These are phyloP conservation scores for Thraustochytrium striatum DNA, from an alignment of 352 stramenopile species.

Conservation along the genomic window DNA sequence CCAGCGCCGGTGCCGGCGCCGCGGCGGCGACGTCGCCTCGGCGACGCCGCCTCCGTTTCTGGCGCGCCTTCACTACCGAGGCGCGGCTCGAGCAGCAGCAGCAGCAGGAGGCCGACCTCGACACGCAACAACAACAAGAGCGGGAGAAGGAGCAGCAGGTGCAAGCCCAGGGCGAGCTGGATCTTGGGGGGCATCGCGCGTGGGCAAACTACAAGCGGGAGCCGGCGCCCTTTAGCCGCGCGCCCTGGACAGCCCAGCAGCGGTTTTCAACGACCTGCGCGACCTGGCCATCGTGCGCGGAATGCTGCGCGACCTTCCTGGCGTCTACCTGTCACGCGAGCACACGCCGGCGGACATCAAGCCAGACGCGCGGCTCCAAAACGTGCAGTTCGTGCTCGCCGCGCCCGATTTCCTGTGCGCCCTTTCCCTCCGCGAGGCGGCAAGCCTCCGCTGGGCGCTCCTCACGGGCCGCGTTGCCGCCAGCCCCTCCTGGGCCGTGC, in stretches of 20 bases:
- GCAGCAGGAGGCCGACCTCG: slow-evolving; percentile 56
- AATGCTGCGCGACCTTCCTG: background rate
- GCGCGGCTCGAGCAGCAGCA: background rate
- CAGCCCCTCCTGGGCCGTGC: too few relatives aligned
- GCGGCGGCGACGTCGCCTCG: background rate
- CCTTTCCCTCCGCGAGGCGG: too few relatives aligned
- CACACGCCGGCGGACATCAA: background rate
- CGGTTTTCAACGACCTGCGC: background rate
- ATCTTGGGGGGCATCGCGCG: background rate
- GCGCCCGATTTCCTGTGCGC: too few relatives aligned
- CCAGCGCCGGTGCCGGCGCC: background rate
- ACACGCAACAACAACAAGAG: slow-evolving; percentile 99
- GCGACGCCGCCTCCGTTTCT: background rate
- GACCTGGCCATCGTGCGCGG: background rate
- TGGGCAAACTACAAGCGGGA: background rate
- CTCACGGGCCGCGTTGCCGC: too few relatives aligned
- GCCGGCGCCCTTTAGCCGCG: background rate
- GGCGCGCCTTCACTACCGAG: background rate
- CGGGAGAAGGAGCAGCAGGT: slow-evolving; percentile 49
- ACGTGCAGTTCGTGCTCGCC: background rate
- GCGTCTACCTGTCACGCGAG: background rate
- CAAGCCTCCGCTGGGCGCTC: too few relatives aligned
- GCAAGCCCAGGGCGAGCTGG: background rate
- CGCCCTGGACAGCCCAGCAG: background rate
- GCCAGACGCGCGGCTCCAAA: background rate